Evolutionary conservation across 495 filamentous ascomycete genomes (phyloP), one percentile per base, ranked within the genome.

Genomic region (Penicillium malachiteum): DNA sequence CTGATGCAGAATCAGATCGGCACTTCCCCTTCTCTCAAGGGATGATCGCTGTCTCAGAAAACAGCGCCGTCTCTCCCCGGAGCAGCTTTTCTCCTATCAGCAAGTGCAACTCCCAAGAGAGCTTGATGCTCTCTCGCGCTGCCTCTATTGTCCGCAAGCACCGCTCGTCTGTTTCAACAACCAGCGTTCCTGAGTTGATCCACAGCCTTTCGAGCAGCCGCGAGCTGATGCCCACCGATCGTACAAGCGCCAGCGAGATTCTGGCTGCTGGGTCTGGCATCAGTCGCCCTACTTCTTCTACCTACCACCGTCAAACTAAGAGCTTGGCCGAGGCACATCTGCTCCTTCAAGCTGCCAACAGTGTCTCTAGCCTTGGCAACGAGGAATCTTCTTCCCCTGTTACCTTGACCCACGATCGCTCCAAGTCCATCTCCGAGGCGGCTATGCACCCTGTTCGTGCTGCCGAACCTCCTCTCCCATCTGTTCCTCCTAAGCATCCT

Each of bases 81-180:
- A 82, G 77, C 62, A 82, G 78, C 66, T 77, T 75, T 50, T 79
- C 81, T 4, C 80, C 75, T 6, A 79, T 82, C 44, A 84, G 81
- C 74, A 84, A 82, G 50, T 79, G 76, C 57, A 81, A 78, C 60
- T 84, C 81, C 30, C 77, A 83, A 48, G 82, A 83, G 57, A 84
- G 80, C 61, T 68, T 83, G 35, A 75, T 81, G 42, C 60, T 78
- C 52, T 81, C 77, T 12, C 68, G 78, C 49, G 69, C 71, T 10
- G 69, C 76, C 30, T 79, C 78, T 7, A 73, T 80, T 48, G 72
- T 74, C 16, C 79, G 79, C 33, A 79, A 79, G 50, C 78, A 77
- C 57, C 81, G 80, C 55, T 84, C 81, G 9, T 77, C 78, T 0
- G 74, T 78, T 21, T 86, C 83, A 0, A 72, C 78, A n/a, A 72